phyloP scores from a whole-genome alignment of 495 filamentous ascomycete genomes.

The Rhypophila decipiens region DNA sequence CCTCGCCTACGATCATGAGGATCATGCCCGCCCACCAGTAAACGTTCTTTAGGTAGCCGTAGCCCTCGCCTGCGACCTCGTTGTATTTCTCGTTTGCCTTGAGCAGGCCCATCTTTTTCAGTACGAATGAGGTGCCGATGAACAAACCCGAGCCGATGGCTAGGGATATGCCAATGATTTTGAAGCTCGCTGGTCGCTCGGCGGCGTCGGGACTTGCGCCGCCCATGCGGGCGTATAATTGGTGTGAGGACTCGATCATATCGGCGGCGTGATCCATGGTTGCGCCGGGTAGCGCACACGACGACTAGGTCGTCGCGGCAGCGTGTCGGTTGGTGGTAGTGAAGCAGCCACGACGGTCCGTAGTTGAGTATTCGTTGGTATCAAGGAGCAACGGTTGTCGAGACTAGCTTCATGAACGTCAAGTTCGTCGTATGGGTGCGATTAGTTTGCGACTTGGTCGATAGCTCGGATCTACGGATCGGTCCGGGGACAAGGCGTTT shows the following conservation, averaged over 20 bases:
- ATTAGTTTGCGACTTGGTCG: too few species aligned
- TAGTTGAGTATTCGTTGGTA: background rate
- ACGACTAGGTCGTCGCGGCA: conserved; percentile 15
- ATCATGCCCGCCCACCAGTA: conserved; percentile 98
- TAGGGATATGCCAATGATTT: conserved; percentile 79
- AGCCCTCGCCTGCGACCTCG: conserved; percentile 92
- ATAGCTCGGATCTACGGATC: too few species aligned
- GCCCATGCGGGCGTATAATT: conserved; percentile 36
- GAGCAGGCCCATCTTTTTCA: conserved; percentile 89
- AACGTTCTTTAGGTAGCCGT: conserved; percentile 92
- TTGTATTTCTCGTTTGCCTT: conserved; percentile 95
- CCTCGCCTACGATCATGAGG: conserved; percentile 93
- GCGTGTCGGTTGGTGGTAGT: background rate
- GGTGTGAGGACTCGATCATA: conserved; percentile 33
- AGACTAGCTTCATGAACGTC: too few species aligned
- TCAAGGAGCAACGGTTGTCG: too few species aligned
- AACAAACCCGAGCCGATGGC: conserved; percentile 87
- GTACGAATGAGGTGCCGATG: conserved; percentile 90
- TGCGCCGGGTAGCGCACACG: conserved; percentile 11
- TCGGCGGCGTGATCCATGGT: conserved; percentile 36
- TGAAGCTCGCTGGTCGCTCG: conserved; percentile 53
- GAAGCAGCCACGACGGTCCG: background rate
- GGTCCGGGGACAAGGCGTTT: too few species aligned
- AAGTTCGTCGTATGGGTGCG: too few species aligned
- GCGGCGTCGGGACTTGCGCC: conserved; percentile 14